Evolutionary conservation across 257 asterid genomes (phyloP).

Genomic region (Thymus quinquecostatus): DNA sequence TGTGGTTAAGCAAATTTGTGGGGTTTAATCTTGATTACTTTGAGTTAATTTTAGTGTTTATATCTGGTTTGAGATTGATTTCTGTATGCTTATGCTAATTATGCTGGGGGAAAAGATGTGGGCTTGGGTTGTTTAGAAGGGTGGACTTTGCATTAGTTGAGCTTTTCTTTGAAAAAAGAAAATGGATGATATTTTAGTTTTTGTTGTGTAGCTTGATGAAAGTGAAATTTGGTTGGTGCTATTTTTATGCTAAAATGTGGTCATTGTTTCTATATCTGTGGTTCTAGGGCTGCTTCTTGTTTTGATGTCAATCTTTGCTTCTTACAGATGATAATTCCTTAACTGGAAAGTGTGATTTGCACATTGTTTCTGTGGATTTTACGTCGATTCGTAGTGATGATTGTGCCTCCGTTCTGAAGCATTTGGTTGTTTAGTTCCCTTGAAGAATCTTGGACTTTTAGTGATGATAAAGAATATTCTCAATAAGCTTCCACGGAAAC

Average conservation of each 20-base stretch:
- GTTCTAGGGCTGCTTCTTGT: slow-evolving; percentile 19
- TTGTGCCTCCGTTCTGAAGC: slow-evolving; percentile 25
- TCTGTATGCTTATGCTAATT: slow-evolving; percentile 23
- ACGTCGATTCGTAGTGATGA: slow-evolving; percentile 24
- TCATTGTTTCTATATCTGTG: not conserved
- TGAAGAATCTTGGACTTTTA: slow-evolving; percentile 38
- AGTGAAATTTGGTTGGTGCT: not conserved
- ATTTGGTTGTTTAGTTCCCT: slow-evolving; percentile 30
- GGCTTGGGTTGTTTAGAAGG: slow-evolving; percentile 25
- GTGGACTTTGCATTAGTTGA: slow-evolving; percentile 22
- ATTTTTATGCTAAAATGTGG: not conserved
- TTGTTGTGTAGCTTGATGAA: slow-evolving; percentile 23
- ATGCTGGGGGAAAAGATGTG: slow-evolving; percentile 21
- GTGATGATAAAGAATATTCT: slow-evolving; percentile 76
- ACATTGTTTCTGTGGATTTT: slow-evolving; percentile 22
- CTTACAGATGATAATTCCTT: slow-evolving; percentile 45
- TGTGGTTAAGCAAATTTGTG: slow-evolving; percentile 29
- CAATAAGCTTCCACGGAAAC: slow-evolving; percentile 79
- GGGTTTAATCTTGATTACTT: slow-evolving; percentile 34
- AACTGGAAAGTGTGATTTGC: slow-evolving; percentile 24
- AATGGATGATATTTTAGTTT: not conserved
- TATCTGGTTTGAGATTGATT: slow-evolving; percentile 10
- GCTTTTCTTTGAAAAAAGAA: not conserved
- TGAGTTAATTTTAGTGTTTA: slow-evolving; percentile 8
- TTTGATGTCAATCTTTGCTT: slow-evolving; percentile 23